Percentiles rank a stretch among this genome's conserved stretches.
Conservation (phyloP, 768 basidiomycete species). For the Podaxis sp. region DNA sequence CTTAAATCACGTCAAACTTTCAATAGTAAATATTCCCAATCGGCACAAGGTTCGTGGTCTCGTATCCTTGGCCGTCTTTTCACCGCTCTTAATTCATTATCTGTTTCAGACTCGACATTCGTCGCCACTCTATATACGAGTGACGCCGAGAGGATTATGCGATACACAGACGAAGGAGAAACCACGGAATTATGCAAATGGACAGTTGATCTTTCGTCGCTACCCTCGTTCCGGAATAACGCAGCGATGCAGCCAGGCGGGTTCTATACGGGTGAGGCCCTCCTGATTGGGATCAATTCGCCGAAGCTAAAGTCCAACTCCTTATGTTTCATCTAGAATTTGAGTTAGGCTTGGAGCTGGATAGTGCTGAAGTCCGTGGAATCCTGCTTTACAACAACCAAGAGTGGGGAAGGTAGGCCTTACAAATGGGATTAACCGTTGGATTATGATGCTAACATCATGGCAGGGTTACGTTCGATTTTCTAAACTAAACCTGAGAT, state of each 20-base stretch:
- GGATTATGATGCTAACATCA: conserved; percentile 5
- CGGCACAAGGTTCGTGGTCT: conserved; percentile 44
- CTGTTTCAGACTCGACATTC: conserved; percentile 66
- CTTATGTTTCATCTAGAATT: conserved; percentile 52
- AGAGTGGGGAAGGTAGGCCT: conserved; percentile 77
- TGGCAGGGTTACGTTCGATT: conserved; percentile 49
- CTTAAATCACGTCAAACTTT: conserved; percentile 9
- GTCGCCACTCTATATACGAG: conserved; percentile 82
- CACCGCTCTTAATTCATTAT: conserved; percentile 8
- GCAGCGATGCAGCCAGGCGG: conserved; percentile 57
- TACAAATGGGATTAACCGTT: background rate
- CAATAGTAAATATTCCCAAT: conserved; percentile 71
- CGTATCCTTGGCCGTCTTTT: background rate
- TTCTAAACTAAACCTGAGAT: conserved; percentile 33
- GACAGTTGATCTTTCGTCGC: conserved; percentile 78
- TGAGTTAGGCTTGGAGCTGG: conserved; percentile 80
- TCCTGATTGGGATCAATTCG: background rate
- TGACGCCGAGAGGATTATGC: conserved; percentile 71
- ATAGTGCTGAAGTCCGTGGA: conserved; percentile 85
- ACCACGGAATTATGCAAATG: conserved; percentile 78
- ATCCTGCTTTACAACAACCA: conserved; percentile 71
- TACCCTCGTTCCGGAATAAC: conserved; percentile 78
- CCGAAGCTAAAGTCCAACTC: background rate
- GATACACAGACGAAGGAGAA: conserved; percentile 86
- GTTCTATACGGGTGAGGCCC: conserved; percentile 71